Evolutionary conservation across 768 basidiomycete species (phyloP).

Genomic region (Lyophyllum semitale): DNA sequence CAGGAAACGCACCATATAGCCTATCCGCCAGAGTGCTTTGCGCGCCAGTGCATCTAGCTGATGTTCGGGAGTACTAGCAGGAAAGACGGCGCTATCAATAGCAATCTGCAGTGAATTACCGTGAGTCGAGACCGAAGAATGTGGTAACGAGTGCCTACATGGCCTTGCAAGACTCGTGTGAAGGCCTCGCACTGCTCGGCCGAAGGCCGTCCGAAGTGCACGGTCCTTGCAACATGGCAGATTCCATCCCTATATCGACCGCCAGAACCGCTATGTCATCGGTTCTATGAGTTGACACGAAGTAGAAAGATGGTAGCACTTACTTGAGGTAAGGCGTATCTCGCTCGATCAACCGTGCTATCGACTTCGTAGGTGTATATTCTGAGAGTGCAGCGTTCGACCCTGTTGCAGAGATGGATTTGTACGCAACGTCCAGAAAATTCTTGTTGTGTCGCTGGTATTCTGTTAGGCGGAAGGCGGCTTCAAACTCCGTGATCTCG

Average conservation of each 20-base stretch:
- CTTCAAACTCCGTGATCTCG: conserved; percentile 90
- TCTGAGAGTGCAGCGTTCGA: conserved; percentile 94
- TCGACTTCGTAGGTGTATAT: conserved; percentile 75
- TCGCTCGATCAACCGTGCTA: conserved; percentile 73
- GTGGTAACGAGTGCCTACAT: conserved; percentile 57
- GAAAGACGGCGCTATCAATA: conserved; percentile 88
- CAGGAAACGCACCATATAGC: conserved; percentile 63
- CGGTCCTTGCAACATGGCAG: conserved; percentile 78
- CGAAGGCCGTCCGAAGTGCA: conserved; percentile 89
- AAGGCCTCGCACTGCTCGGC: conserved; percentile 87
- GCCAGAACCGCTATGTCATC: conserved; percentile 76
- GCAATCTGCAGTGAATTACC: conserved; percentile 61
- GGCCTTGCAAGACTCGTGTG: conserved; percentile 94
- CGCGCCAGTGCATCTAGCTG: conserved; percentile 90
- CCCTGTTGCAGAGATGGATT: conserved; percentile 87
- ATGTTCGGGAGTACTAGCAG: conserved; percentile 81
- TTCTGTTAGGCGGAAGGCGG: conserved; percentile 80
- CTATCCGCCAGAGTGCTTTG: conserved; percentile 84
- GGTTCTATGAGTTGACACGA: neutral
- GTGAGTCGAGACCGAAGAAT: conserved; percentile 18
- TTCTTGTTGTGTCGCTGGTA: conserved; percentile 70
- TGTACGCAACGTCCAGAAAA: conserved; percentile 85
- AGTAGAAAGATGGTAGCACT: conserved; percentile 28
- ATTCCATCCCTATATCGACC: conserved; percentile 91
- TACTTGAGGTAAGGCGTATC: conserved; percentile 89